Evolutionary conservation across 2,329 filamentous ascomycete species (phyloP).

Genomic region (Colletotrichum godetiae): DNA sequence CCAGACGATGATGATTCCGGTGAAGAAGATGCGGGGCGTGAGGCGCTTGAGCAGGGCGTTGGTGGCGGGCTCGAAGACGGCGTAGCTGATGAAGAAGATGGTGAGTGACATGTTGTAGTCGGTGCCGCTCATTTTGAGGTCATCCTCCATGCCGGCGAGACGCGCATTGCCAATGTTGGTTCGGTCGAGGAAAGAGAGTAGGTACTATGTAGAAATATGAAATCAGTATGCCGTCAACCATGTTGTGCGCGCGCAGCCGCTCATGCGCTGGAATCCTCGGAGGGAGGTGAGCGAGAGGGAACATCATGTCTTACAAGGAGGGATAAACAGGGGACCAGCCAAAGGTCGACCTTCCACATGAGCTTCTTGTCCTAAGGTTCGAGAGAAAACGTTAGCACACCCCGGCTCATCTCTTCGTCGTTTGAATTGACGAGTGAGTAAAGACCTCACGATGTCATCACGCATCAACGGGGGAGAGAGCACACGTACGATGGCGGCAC

Average conservation of each 20-base stretch:
- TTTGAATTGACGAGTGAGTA: too few relatives aligned
- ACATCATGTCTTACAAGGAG: constrained; percentile 30
- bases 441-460: not conserved
- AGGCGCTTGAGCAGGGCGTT: constrained; percentile 74
- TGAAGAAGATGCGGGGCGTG: constrained; percentile 73
- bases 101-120: constrained; percentile 70
- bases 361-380: constrained; percentile 68
- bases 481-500: constrained; percentile 66
- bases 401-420: not conserved
- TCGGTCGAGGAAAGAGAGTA: constrained; percentile 44
- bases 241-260: not conserved
- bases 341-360: constrained; percentile 70
- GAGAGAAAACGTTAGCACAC: constrained; percentile 3
- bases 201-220: constrained; percentile 29
- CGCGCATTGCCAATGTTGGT: constrained; percentile 43
- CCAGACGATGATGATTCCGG: constrained; percentile 70
- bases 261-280: not conserved
- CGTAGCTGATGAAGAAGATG: constrained; percentile 80
- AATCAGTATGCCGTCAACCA: not conserved
- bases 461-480: not conserved
- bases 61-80: constrained; percentile 72
- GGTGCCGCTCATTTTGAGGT: constrained; percentile 41
- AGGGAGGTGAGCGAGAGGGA: not conserved
- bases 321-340: constrained; percentile 69
- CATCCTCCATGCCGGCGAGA: constrained; percentile 41